Evolutionary conservation across 768 basidiomycete genomes (phyloP).

Genomic region (Mycena galericulata): DNA sequence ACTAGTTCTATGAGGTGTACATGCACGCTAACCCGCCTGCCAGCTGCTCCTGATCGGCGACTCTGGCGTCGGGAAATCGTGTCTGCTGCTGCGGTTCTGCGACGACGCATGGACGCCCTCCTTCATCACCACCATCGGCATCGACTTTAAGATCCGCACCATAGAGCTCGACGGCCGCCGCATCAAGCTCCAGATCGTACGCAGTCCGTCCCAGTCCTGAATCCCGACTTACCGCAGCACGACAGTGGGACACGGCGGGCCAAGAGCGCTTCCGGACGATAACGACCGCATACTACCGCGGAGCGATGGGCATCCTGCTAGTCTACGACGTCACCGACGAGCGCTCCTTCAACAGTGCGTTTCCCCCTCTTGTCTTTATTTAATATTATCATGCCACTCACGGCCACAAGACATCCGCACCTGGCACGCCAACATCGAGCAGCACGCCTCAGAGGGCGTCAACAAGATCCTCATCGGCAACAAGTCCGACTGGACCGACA

Average conservation of each 20-base stretch:
- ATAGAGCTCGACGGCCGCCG: slow-evolving; percentile 99
- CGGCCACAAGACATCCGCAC: slow-evolving; percentile 21
- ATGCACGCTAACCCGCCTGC: not conserved
- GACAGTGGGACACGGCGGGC: slow-evolving; percentile 97
- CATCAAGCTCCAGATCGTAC: slow-evolving; percentile 97
- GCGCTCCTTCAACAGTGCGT: slow-evolving; percentile 66
- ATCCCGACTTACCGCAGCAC: too few species aligned
- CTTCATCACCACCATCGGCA: slow-evolving; percentile 62
- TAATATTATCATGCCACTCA: not conserved
- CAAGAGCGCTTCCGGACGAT: slow-evolving; percentile 99
- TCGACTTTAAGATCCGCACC: slow-evolving; percentile 99
- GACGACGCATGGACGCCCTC: slow-evolving; percentile 36
- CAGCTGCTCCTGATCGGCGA: slow-evolving; percentile 91
- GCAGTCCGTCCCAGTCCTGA: too few species aligned
- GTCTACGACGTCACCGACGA: slow-evolving; percentile 97
- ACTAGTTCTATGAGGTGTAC: not conserved
- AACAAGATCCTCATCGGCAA: slow-evolving; percentile 99
- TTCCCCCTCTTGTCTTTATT: not conserved
- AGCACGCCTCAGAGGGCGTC: slow-evolving; percentile 97
- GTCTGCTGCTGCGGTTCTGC: slow-evolving; percentile 85
- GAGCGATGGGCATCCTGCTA: slow-evolving; percentile 97
- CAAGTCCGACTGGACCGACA: slow-evolving; percentile 97
- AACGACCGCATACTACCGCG: slow-evolving; percentile 99
- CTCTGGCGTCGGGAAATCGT: slow-evolving; percentile 98
- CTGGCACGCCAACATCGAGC: slow-evolving; percentile 87